Evolutionary conservation across 164 flowering plant species (phyloP).

Genomic region (Cinnamomum chago): DNA sequence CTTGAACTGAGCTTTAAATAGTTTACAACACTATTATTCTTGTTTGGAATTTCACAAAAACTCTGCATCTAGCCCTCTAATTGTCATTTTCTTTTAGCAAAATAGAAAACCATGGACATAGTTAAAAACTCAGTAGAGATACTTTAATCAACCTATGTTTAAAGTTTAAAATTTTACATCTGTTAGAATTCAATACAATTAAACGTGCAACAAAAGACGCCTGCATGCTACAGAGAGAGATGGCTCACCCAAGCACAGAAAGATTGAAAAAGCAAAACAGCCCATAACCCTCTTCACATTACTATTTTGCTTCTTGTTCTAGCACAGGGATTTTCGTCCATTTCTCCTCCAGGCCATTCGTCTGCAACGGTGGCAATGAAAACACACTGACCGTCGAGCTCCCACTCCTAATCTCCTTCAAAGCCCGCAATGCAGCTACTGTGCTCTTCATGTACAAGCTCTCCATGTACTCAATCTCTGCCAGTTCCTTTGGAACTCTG

Average conservation of each 20-base stretch:
- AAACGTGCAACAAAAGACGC: neutral
- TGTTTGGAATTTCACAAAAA: too few species aligned
- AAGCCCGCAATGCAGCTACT: conserved; percentile 39
- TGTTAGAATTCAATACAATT: neutral
- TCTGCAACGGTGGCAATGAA: conserved; percentile 50
- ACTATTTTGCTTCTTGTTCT: conserved; percentile 41
- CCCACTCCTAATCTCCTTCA: conserved; percentile 52
- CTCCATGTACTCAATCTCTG: conserved; percentile 47
- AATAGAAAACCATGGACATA: too few species aligned
- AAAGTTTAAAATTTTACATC: conserved; percentile 1
- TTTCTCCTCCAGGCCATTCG: conserved; percentile 22
- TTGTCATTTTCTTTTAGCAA: neutral
- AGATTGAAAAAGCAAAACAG: neutral
- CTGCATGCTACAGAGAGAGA: neutral
- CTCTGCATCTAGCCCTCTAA: neutral
- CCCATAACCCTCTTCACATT: neutral
- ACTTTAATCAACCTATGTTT: conserved; percentile 4
- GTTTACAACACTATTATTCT: too few species aligned
- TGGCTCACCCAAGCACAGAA: conserved; percentile 2
- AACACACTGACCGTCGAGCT: conserved; percentile 55
- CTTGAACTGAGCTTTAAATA: too few species aligned
- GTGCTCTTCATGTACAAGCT: conserved; percentile 44
- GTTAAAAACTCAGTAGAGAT: neutral
- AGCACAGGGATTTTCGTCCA: conserved; percentile 31
- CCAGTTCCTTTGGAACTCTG: conserved; percentile 33